Conservation (phyloP, 2,329 filamentous ascomycete genomes). For the Allantophomopsis lycopodina region DNA sequence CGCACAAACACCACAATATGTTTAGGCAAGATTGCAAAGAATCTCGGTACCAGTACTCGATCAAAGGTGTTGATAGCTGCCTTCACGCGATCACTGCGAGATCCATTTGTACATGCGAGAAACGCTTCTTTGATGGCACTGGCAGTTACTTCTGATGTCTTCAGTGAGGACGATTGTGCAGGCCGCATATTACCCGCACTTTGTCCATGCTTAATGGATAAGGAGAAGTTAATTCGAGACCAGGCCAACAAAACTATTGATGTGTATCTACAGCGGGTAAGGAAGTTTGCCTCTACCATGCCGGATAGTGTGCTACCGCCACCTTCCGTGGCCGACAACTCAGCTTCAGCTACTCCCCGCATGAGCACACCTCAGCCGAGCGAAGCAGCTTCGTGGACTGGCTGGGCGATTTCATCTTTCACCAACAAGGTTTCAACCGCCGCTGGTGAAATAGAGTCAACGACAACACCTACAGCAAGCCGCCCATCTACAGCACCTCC, state of each 20-base stretch:
- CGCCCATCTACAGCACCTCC: slow-evolving; percentile 26
- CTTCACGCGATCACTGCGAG: slow-evolving; percentile 76
- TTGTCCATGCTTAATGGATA: slow-evolving; percentile 78
- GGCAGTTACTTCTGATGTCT: slow-evolving; percentile 72
- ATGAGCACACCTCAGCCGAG: slow-evolving; percentile 66
- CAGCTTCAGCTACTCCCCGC: slow-evolving; percentile 39
- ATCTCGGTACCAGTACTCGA: slow-evolving; percentile 64
- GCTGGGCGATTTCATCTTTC: slow-evolving; percentile 97
- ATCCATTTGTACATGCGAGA: slow-evolving; percentile 88
- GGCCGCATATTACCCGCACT: slow-evolving; percentile 70
- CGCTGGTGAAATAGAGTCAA: slow-evolving; percentile 67
- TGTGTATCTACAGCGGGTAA: slow-evolving; percentile 68
- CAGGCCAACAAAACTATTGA: slow-evolving; percentile 86
- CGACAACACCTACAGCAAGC: slow-evolving; percentile 25
- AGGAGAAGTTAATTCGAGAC: slow-evolving; percentile 87
- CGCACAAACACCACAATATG: slow-evolving; percentile 97
- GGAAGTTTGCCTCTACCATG: slow-evolving; percentile 64
- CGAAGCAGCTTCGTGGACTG: slow-evolving; percentile 64
- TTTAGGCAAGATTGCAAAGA: slow-evolving; percentile 86
- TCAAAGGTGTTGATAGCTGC: slow-evolving; percentile 88
- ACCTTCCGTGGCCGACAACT: slow-evolving; percentile 34
- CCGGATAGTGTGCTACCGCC: slow-evolving; percentile 69
- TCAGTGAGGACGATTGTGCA: slow-evolving; percentile 82
- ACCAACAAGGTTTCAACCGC: slow-evolving; percentile 84
- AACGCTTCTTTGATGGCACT: slow-evolving; percentile 82